These are phyloP conservation scores for Medicago truncatula DNA, from an alignment of 306 rosid species.

Conservation along the genomic window DNA sequence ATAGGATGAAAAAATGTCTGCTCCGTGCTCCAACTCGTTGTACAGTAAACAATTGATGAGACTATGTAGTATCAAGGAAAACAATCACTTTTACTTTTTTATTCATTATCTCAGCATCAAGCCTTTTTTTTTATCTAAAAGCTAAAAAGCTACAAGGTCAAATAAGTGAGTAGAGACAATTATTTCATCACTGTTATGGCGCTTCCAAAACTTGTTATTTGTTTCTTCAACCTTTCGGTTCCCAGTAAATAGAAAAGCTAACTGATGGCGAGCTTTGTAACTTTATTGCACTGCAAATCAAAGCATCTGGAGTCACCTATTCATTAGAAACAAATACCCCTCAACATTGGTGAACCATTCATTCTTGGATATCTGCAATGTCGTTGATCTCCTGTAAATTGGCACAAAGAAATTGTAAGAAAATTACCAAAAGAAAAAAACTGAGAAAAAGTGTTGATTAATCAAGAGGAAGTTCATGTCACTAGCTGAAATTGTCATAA, in stretches of 20 bases:
- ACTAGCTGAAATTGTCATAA: slow-evolving; percentile 3
- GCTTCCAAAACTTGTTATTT: slow-evolving; percentile 28
- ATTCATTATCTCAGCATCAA: slow-evolving; percentile 37
- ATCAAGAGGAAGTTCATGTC: no score
- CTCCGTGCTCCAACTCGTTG: slow-evolving; percentile 30
- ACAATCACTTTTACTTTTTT: slow-evolving; percentile 11
- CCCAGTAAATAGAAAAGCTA: slow-evolving; percentile 31
- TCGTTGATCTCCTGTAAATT: slow-evolving; percentile 60
- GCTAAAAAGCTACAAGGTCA: slow-evolving; percentile 21
- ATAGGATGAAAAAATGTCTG: neutral
- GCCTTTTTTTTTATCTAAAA: slow-evolving; percentile 1
- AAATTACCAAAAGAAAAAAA: neutral
- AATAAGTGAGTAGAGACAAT: neutral
- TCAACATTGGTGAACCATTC: slow-evolving; percentile 33
- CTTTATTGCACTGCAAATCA: slow-evolving; percentile 20
- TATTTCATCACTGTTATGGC: slow-evolving; percentile 29
- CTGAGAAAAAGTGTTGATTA: neutral
- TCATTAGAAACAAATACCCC: slow-evolving; percentile 19
- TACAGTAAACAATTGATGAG: slow-evolving; percentile 20
- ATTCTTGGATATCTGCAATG: slow-evolving; percentile 48
- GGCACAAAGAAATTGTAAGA: slow-evolving; percentile 26
- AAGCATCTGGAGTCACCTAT: slow-evolving; percentile 17
- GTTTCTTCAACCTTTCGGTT: slow-evolving; percentile 41
- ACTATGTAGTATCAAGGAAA: neutral
- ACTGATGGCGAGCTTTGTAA: slow-evolving; percentile 33